Conservation (phyloP, 345 rosid genomes). For the Citropsis articulata region DNA sequence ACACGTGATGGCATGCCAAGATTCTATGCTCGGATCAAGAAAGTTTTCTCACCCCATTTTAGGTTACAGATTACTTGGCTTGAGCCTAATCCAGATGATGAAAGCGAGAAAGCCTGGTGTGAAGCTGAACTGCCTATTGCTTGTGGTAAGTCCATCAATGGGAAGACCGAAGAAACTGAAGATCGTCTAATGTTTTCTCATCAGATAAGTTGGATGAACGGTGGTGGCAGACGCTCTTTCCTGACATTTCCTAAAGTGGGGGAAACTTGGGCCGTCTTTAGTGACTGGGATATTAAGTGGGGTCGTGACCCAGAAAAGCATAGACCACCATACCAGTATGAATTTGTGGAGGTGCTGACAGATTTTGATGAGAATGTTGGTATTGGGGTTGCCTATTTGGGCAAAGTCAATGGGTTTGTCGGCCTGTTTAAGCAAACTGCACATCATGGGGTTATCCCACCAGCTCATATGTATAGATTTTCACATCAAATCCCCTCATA, state of each 20-base stretch:
- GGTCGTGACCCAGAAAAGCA: constrained; percentile 40
- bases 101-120: constrained; percentile 36
- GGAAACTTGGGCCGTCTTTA: constrained; percentile 87
- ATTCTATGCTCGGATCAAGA: constrained; percentile 56
- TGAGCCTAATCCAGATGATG: constrained; percentile 43
- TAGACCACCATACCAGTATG: constrained; percentile 46
- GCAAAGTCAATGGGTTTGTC: constrained; percentile 78
- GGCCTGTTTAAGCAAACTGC: constrained; percentile 47
- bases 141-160: constrained; percentile 55
- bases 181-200: constrained; percentile 73
- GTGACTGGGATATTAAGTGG: constrained; percentile 68
- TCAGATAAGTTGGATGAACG: constrained; percentile 25
- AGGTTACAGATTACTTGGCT: constrained; percentile 75
- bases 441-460: constrained; percentile 26
- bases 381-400: constrained; percentile 60
- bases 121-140: constrained; percentile 54
- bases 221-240: constrained; percentile 18
- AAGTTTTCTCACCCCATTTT: constrained; percentile 53
- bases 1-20: constrained; percentile 77
- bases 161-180: constrained; percentile 31
- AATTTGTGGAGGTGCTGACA: constrained; percentile 64
- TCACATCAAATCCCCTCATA: constrained; percentile 71
- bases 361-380: constrained; percentile 49
- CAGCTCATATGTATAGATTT: constrained; percentile 57
- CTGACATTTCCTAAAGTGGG: constrained; percentile 63